Evolutionary conservation across 208 protist genomes (phyloP).

Genomic region (Zelonia costaricensis): DNA sequence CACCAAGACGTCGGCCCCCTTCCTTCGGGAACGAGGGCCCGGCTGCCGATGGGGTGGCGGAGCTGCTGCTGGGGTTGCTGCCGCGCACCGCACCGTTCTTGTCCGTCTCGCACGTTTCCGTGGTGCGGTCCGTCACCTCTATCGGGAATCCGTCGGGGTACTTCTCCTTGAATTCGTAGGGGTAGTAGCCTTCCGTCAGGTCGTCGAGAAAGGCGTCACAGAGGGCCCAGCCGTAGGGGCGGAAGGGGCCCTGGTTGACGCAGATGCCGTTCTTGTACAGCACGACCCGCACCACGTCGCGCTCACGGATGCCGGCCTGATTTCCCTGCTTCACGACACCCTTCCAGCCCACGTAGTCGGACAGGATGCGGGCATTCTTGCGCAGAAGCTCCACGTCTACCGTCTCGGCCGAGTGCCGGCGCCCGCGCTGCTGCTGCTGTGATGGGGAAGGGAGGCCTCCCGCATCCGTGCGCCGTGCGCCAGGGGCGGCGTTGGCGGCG

Average conservation of each 20-base stretch:
- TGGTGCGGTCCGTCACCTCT: constrained; percentile 72
- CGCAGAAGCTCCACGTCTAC: constrained; percentile 70
- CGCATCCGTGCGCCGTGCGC: too few species aligned
- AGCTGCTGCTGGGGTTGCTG: neutral
- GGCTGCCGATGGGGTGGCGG: neutral
- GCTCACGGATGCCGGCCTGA: constrained; percentile 62
- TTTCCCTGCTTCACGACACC: constrained; percentile 66
- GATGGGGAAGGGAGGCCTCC: too few species aligned
- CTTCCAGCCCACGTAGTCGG: constrained; percentile 83
- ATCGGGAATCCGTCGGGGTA: constrained; percentile 93
- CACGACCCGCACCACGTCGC: constrained; percentile 75
- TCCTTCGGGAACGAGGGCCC: neutral
- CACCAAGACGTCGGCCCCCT: constrained; percentile 35
- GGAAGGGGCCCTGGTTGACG: constrained; percentile 86
- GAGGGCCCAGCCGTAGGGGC: constrained; percentile 87
- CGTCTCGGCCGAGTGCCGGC: neutral
- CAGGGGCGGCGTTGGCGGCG: neutral
- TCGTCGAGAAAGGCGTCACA: constrained; percentile 90
- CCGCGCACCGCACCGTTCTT: neutral
- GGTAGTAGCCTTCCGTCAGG: constrained; percentile 93
- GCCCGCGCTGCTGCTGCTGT: neutral
- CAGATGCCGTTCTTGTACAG: constrained; percentile 92
- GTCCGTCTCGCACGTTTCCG: constrained; percentile 28
- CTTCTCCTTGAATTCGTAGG: constrained; percentile 93
- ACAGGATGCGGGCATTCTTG: constrained; percentile 79